These are phyloP conservation scores for Priceomyces medius DNA, from an alignment of 805 yeast species.

Conservation along the genomic window DNA sequence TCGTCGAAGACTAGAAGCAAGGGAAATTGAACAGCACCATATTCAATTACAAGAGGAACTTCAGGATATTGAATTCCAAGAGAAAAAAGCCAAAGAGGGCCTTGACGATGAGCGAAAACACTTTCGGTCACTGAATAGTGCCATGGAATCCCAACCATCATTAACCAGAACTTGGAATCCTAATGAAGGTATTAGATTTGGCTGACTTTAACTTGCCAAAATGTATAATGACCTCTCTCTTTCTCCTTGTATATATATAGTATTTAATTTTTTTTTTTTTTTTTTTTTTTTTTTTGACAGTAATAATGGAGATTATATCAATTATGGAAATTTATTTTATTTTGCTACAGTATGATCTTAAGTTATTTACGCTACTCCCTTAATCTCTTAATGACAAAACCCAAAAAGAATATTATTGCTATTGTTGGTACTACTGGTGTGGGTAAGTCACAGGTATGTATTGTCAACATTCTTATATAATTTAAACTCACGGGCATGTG, in stretches of 20 bases:
- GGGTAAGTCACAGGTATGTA: constrained; percentile 77
- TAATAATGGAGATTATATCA: constrained; percentile 1
- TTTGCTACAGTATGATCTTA: constrained; percentile 6
- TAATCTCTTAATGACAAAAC: constrained; percentile 28
- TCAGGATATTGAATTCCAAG: background rate
- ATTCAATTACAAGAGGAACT: background rate
- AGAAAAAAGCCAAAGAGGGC: background rate
- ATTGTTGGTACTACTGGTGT: constrained; percentile 95
- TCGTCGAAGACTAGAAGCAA: constrained; percentile 51
- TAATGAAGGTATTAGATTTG: constrained; percentile 15
- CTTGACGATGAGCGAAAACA: background rate
- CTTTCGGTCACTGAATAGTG: background rate
- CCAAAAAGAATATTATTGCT: constrained; percentile 49
- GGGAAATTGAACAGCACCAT: constrained; percentile 41
- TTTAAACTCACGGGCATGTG: constrained; percentile 6
- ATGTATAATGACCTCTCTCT: background rate
- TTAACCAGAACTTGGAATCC: constrained; percentile 14
- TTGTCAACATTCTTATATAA: background rate
- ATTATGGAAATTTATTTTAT: too few relatives aligned
- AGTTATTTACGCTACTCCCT: constrained; percentile 18
- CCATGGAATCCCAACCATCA: constrained; percentile 1
- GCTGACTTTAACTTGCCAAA: constrained; percentile 1
- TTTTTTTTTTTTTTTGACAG: background rate
- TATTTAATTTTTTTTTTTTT: background rate
- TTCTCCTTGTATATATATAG: background rate